Percentiles rank a stretch among this genome's conserved stretches.
phyloP scores from a whole-genome alignment of 805 yeast genomes.

The Saturnispora gosingensis region DNA sequence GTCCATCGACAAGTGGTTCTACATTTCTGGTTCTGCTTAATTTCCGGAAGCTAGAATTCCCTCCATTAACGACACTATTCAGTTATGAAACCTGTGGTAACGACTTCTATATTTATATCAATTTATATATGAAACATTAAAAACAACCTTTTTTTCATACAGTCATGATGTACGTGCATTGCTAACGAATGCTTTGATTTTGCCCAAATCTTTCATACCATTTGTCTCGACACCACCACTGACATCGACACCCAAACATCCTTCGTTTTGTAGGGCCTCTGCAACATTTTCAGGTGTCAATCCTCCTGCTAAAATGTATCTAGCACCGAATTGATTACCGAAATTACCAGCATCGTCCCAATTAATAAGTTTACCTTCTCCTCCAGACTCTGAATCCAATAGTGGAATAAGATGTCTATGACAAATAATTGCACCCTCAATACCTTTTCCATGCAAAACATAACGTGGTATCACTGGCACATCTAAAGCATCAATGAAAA shows the following conservation, averaged over 20 bases:
- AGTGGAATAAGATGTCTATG: constrained; percentile 47
- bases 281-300: constrained; percentile 64
- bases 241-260: constrained; percentile 82
- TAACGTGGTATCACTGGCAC: constrained; percentile 69
- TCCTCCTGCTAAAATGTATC: constrained; percentile 82
- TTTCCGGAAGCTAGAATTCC: background rate
- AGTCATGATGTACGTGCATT: constrained; percentile 32
- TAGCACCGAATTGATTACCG: constrained; percentile 23
- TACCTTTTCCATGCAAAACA: constrained; percentile 45
- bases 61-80: background rate
- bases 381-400: constrained; percentile 84
- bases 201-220: constrained; percentile 61
- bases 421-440: constrained; percentile 17
- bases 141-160: background rate
- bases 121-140: constrained; percentile 22
- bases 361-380: constrained; percentile 74
- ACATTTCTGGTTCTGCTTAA: constrained; percentile 69
- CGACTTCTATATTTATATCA: constrained; percentile 19
- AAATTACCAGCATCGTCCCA: constrained; percentile 49
- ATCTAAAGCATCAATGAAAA: constrained; percentile 28
- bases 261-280: constrained; percentile 39
- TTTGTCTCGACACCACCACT: constrained; percentile 88
- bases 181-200: constrained; percentile 49
- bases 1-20: constrained; percentile 98
- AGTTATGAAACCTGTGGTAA: background rate